These are phyloP conservation scores for Tuber indicum DNA, from an alignment of 495 filamentous ascomycete species.

Conservation along the genomic window DNA sequence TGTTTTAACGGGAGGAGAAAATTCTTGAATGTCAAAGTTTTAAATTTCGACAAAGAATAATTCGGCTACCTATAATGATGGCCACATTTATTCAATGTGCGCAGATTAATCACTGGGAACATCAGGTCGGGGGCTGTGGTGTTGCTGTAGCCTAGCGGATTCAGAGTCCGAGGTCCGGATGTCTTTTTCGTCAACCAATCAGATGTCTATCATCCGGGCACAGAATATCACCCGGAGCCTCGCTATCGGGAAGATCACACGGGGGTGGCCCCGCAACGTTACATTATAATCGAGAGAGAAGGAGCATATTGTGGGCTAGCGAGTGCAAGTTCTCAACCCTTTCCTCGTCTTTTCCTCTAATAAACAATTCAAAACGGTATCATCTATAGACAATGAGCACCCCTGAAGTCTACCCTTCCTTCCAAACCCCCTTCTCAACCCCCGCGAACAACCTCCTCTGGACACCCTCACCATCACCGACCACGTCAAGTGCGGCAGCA, in stretches of 20 bases:
- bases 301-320: background rate
- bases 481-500: background rate
- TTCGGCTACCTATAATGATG: background rate
- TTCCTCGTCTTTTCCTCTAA: background rate
- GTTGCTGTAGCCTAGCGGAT: background rate
- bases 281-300: background rate
- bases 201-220: background rate
- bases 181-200: background rate
- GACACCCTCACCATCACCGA: background rate
- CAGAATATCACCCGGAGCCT: background rate
- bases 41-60: background rate
- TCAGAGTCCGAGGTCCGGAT: background rate
- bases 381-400: background rate
- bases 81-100: background rate
- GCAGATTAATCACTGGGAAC: background rate
- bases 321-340: background rate
- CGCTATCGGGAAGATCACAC: background rate
- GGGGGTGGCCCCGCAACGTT: background rate
- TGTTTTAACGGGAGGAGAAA: background rate
- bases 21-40: background rate
- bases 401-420: background rate
- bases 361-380: background rate
- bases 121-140: background rate
- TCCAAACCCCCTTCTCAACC: background rate
- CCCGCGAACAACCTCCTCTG: background rate